Evolutionary conservation across 2,329 filamentous ascomycete species (phyloP).

Genomic region (Xylariomycetidae sp.): DNA sequence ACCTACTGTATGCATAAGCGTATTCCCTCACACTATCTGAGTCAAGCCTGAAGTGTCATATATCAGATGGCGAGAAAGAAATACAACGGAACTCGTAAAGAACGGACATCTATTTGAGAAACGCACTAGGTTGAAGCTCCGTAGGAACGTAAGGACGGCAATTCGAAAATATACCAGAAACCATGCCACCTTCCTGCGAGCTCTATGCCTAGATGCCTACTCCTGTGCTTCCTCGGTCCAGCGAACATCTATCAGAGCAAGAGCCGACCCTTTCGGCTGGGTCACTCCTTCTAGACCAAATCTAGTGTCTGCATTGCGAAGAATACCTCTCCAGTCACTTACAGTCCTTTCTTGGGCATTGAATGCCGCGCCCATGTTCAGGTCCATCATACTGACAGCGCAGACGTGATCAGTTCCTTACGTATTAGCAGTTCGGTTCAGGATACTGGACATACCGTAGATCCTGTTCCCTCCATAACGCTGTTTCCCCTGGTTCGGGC

Average conservation of each 20-base stretch:
- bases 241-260: neutral
- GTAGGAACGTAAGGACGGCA: neutral
- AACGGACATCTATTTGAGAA: neutral
- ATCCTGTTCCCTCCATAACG: constrained; percentile 5
- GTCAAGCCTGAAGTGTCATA: too few relatives aligned
- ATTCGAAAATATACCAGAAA: neutral
- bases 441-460: constrained; percentile 4
- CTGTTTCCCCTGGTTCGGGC: constrained; percentile 3
- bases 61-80: too few relatives aligned
- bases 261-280: neutral
- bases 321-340: constrained; percentile 2
- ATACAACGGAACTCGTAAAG: neutral
- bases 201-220: neutral
- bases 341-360: constrained; percentile 3
- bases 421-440: too few relatives aligned
- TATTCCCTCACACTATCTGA: too few relatives aligned
- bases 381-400: constrained; percentile 1
- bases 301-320: constrained; percentile 1
- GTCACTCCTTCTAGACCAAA: constrained; percentile 2
- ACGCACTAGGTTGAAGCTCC: neutral
- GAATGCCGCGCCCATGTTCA: constrained; percentile 5
- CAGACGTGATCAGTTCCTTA: too few relatives aligned
- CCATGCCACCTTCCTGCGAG: neutral
- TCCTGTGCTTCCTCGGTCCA: neutral
- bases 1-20: too few relatives aligned